phyloP scores from a whole-genome alignment of 495 filamentous ascomycete genomes.

The Recurvomyces mirabilis region DNA sequence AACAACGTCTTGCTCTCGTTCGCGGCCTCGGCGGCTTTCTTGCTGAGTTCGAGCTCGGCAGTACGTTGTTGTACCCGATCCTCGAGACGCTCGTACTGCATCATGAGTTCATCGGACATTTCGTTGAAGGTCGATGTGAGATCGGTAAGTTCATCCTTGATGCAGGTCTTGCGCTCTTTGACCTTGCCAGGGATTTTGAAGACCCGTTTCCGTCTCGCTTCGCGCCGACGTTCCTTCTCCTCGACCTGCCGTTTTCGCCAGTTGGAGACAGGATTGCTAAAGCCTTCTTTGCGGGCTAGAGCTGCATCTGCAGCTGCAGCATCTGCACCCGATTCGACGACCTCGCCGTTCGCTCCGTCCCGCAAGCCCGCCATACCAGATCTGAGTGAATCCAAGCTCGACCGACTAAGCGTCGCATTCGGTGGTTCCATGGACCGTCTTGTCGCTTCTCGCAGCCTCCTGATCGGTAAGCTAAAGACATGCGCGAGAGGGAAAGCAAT shows the following conservation, averaged over 20 bases:
- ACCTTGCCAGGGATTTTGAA: conserved; percentile 83
- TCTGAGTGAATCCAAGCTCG: conserved; percentile 32
- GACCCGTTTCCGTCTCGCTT: conserved; percentile 38
- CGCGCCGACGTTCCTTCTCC: conserved; percentile 23
- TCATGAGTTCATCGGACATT: conserved; percentile 81
- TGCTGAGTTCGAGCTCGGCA: conserved; percentile 71
- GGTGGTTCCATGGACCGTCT: conserved; percentile 61
- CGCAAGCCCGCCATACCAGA: background rate
- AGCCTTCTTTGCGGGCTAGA: conserved; percentile 37
- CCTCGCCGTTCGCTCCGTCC: background rate
- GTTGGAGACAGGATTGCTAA: conserved; percentile 25
- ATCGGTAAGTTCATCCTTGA: conserved; percentile 82
- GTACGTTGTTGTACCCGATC: conserved; percentile 76
- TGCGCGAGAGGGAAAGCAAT: conserved; percentile 54
- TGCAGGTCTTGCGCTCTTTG: conserved; percentile 55
- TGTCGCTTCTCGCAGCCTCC: conserved; percentile 64
- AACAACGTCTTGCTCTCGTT: conserved; percentile 93
- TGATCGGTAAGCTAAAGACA: conserved; percentile 66
- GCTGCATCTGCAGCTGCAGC: conserved; percentile 24
- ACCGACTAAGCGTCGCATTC: conserved; percentile 37
- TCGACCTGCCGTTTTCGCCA: conserved; percentile 30
- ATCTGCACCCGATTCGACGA: conserved; percentile 25
- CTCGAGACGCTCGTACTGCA: conserved; percentile 74
- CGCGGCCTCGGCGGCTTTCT: conserved; percentile 80
- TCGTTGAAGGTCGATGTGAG: conserved; percentile 81